phyloP scores from a whole-genome alignment of 2,329 filamentous ascomycete genomes.

The Scedosporium aurantiacum region DNA sequence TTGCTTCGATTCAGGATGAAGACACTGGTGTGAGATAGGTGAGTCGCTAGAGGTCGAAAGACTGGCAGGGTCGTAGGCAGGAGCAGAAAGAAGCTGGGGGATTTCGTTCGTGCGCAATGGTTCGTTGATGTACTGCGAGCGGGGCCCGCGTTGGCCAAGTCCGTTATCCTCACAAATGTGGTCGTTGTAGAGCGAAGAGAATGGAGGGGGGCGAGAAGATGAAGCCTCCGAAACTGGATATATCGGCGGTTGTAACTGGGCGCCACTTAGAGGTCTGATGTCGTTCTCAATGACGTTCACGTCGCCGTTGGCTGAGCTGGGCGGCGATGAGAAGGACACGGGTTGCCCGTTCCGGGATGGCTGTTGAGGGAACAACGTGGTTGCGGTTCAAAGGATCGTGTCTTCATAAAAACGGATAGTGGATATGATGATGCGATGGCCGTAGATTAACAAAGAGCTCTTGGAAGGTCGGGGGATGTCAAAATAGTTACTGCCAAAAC shows the following conservation, averaged over 20 bases:
- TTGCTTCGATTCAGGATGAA: neutral
- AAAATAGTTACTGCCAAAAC: neutral
- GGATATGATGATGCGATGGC: neutral
- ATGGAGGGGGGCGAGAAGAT: conserved; percentile 43
- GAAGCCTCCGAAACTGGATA: conserved; percentile 47
- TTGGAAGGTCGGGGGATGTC: neutral
- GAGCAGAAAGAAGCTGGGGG: conserved; percentile 34
- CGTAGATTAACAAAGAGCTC: neutral
- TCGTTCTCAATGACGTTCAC: conserved; percentile 12
- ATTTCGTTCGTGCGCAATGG: conserved; percentile 14
- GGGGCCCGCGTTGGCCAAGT: conserved; percentile 9
- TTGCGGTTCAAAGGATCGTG: conserved; percentile 15
- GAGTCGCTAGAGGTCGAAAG: conserved; percentile 50
- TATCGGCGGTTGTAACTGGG: conserved; percentile 45
- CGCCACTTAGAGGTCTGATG: conserved; percentile 17
- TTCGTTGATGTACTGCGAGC: conserved; percentile 9
- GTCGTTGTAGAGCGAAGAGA: conserved; percentile 32
- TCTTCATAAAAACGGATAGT: neutral
- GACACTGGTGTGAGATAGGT: conserved; percentile 14
- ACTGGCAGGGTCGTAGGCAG: conserved; percentile 35
- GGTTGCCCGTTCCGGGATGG: conserved; percentile 32
- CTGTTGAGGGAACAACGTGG: conserved; percentile 38
- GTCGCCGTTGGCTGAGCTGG: conserved; percentile 12
- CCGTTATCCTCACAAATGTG: conserved; percentile 8
- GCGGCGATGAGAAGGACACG: conserved; percentile 9